A percentile compares a stretch with the other conserved stretches of the same genome.
Evolutionary conservation across 2,329 filamentous ascomycete genomes (phyloP).

Genomic region (Trichoderma sp.): DNA sequence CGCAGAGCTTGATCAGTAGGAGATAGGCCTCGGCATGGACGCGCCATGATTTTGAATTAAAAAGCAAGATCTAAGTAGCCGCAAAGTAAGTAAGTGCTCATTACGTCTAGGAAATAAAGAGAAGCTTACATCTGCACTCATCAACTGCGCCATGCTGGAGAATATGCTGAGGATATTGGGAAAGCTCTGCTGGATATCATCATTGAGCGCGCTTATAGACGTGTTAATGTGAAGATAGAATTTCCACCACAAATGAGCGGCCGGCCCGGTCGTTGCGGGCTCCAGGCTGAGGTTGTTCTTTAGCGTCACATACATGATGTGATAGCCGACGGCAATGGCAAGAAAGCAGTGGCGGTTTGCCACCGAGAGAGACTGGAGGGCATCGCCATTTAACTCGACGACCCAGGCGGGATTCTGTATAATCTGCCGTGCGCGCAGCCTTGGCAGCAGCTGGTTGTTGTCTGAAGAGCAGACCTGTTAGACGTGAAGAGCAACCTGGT

Average conservation of each 20-base stretch:
- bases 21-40: constrained; percentile 19
- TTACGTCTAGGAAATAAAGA: background rate
- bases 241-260: constrained; percentile 12
- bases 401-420: constrained; percentile 10
- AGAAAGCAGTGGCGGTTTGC: constrained; percentile 19
- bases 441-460: constrained; percentile 15
- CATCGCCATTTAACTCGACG: background rate
- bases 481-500: background rate
- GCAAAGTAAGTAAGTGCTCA: background rate
- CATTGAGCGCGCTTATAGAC: constrained; percentile 16
- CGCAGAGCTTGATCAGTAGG: constrained; percentile 19
- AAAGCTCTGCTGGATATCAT: constrained; percentile 11
- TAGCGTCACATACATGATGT: constrained; percentile 20
- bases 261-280: constrained; percentile 7
- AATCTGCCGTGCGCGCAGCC: constrained; percentile 9
- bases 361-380: constrained; percentile 7
- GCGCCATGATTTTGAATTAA: constrained; percentile 17
- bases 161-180: constrained; percentile 15
- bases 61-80: constrained; percentile 5
- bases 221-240: constrained; percentile 19
- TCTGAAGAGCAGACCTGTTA: background rate
- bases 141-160: constrained; percentile 21
- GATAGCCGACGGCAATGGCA: constrained; percentile 17
- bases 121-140: constrained; percentile 18
- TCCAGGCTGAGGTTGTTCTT: constrained; percentile 15